Evolutionary conservation across 1,284 basidiomycete genomes (phyloP).

Genomic region (Melampsora larici-populina): DNA sequence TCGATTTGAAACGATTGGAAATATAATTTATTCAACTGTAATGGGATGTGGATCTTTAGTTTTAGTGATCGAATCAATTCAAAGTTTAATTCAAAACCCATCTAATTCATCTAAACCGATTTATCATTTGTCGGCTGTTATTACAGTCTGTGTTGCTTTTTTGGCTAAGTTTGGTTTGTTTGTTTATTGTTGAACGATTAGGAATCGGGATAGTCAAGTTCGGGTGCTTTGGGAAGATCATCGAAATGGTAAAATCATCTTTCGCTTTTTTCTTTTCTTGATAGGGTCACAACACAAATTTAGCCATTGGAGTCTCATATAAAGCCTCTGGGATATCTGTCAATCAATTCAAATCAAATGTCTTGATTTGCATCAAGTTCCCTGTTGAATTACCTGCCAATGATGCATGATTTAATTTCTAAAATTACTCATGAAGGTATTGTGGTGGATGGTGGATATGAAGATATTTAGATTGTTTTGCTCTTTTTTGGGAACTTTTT

Average conservation of each 20-base stretch:
- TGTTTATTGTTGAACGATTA: constrained; percentile 76
- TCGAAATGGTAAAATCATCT: constrained; percentile 41
- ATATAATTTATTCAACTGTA: constrained; percentile 24
- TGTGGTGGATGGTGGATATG: no score
- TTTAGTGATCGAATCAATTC: constrained; percentile 32
- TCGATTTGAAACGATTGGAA: constrained; percentile 74
- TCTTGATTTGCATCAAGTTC: constrained; percentile 7
- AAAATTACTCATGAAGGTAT: no score
- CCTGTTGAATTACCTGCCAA: constrained; percentile 26
- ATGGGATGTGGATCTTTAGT: constrained; percentile 40
- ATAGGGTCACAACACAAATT: no score
- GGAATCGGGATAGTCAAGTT: constrained; percentile 80
- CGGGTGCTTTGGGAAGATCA: constrained; percentile 93
- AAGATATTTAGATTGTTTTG: no score
- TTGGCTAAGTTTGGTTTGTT: constrained; percentile 77
- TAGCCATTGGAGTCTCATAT: constrained; percentile 17
- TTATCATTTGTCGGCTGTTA: constrained; percentile 22
- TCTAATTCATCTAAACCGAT: background rate
- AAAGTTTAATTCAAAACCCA: background rate
- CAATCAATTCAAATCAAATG: constrained; percentile 4
- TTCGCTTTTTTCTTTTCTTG: no score
- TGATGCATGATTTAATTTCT: background rate
- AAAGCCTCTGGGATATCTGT: background rate
- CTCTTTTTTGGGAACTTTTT: no score
- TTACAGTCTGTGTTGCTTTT: constrained; percentile 28